A percentile compares a stretch with the other conserved stretches of the same genome.
Evolutionary conservation across 495 filamentous ascomycete species (phyloP).

Genomic region (Xylaria grammica): DNA sequence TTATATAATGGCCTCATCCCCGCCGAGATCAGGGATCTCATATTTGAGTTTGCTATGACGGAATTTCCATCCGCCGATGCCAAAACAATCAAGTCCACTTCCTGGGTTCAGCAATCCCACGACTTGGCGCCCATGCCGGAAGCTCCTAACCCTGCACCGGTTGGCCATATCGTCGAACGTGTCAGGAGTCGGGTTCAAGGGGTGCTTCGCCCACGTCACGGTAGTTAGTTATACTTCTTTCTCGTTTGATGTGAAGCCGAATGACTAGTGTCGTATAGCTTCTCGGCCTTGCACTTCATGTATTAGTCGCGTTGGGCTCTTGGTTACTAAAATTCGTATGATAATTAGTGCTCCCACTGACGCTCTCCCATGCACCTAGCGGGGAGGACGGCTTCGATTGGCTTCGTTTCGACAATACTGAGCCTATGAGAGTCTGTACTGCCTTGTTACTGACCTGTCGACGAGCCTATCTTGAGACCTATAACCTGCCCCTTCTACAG

Average conservation of each 20-base stretch:
- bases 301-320: background rate
- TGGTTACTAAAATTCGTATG: background rate
- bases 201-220: background rate
- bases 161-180: background rate
- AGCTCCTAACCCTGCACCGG: background rate
- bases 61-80: slow-evolving; percentile 16
- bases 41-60: slow-evolving; percentile 28
- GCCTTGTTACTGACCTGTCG: slow-evolving; percentile 30
- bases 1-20: slow-evolving; percentile 28
- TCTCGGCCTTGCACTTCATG: background rate
- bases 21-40: slow-evolving; percentile 27
- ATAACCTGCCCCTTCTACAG: slow-evolving; percentile 20
- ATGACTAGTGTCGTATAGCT: background rate
- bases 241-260: background rate
- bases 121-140: slow-evolving; percentile 3
- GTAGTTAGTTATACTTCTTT: background rate
- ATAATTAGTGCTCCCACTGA: background rate
- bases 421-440: slow-evolving; percentile 18
- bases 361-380: background rate
- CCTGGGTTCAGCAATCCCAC: background rate
- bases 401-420: slow-evolving; percentile 25
- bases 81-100: background rate
- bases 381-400: slow-evolving; percentile 16
- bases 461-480: slow-evolving; percentile 29
- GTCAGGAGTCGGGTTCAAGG: background rate